Evolutionary conservation across 2,329 filamentous ascomycete genomes (phyloP).

Genomic region (Pseudogymnoascus sp.): DNA sequence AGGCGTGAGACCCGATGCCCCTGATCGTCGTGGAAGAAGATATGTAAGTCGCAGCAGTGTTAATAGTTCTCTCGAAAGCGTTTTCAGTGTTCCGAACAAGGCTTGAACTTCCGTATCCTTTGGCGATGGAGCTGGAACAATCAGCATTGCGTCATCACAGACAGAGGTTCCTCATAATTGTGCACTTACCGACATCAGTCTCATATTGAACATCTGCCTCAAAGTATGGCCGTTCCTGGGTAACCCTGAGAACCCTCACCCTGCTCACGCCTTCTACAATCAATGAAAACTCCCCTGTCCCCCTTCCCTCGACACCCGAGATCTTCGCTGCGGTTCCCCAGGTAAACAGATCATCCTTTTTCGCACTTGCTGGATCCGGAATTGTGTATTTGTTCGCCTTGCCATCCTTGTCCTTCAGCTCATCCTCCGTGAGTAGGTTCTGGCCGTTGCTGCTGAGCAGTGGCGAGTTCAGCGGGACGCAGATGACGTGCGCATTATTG

Average conservation of each 20-base stretch:
- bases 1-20: conserved; percentile 63
- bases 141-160: conserved; percentile 16
- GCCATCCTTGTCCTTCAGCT: conserved; percentile 31
- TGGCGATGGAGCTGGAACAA: conserved; percentile 24
- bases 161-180: conserved; percentile 10
- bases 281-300: conserved; percentile 69
- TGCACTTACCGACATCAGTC: conserved; percentile 56
- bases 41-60: conserved; percentile 77
- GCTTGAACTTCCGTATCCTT: conserved; percentile 59
- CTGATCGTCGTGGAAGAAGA: conserved; percentile 64
- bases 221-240: conserved; percentile 75
- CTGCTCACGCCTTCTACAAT: conserved; percentile 79
- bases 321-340: conserved; percentile 79
- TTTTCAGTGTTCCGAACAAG: conserved; percentile 73
- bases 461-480: conserved; percentile 75
- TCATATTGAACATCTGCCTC: conserved; percentile 70
- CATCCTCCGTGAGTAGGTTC: conserved; percentile 61
- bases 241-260: conserved; percentile 65
- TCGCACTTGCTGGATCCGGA: conserved; percentile 44
- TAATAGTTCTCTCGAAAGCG: conserved; percentile 77
- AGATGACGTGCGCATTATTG: conserved; percentile 70
- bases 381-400: not conserved
- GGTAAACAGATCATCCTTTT: conserved; percentile 67
- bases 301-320: conserved; percentile 67
- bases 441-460: conserved; percentile 68